Conservation (phyloP, 2,329 filamentous ascomycete species). For the Fusarium guadeloupense region DNA sequence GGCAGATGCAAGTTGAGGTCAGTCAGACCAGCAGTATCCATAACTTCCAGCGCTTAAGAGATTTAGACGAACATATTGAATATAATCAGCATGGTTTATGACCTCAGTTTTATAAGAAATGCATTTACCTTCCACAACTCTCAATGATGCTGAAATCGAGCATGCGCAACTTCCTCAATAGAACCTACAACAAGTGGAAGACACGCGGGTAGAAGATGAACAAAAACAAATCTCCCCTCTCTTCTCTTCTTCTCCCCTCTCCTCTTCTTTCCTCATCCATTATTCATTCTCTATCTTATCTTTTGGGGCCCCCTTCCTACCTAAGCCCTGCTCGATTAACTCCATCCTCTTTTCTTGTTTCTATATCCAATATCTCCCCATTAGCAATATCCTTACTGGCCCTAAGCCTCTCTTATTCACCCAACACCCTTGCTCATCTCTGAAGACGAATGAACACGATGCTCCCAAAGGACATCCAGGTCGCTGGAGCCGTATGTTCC, state of each 20-base stretch:
- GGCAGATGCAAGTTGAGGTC: no score
- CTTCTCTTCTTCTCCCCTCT: neutral
- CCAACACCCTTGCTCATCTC: neutral
- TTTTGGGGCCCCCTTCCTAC: conserved; percentile 7
- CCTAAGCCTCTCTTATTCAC: neutral
- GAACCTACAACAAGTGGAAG: conserved; percentile 1
- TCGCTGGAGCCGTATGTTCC: conserved; percentile 20
- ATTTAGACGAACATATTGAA: no score
- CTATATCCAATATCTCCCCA: conserved; percentile 1
- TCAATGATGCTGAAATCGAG: neutral
- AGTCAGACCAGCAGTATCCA: no score
- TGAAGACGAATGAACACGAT: conserved; percentile 6
- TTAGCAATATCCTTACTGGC: neutral
- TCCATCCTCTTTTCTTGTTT: conserved; percentile 1
- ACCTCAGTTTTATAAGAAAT: no score
- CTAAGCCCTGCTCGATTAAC: neutral
- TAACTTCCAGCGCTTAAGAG: no score
- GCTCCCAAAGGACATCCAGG: neutral
- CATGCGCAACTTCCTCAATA: conserved; percentile 10
- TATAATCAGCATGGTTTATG: no score
- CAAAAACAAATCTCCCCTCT: conserved; percentile 11
- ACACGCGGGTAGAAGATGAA: neutral
- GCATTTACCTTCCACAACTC: no score
- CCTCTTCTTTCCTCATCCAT: conserved; percentile 10
- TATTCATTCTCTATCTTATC: conserved; percentile 3